Conservation (phyloP, 1,284 basidiomycete species). For the Cutaneotrichosporon sp. region DNA sequence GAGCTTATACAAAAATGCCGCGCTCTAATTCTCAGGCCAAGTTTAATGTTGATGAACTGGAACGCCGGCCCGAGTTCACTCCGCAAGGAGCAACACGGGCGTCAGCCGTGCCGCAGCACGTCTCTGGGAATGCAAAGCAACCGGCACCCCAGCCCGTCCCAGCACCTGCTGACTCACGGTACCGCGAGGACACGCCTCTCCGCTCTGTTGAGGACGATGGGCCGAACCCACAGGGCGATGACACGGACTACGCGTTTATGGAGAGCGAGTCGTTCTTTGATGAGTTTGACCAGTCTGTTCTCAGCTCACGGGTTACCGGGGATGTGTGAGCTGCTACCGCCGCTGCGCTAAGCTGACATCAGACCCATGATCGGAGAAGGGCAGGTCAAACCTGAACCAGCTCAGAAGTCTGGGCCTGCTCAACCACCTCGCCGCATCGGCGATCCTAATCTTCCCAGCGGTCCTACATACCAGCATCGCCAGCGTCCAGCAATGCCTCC, state of each 20-base stretch:
- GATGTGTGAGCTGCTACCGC: slow-evolving; percentile 12
- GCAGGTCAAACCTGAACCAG: neutral
- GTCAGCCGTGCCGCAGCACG: slow-evolving; percentile 21
- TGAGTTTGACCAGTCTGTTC: slow-evolving; percentile 20
- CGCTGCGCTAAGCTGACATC: neutral
- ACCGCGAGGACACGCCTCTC: slow-evolving; percentile 21
- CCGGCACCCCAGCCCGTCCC: slow-evolving; percentile 4
- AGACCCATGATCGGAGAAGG: slow-evolving; percentile 8
- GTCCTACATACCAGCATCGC: slow-evolving; percentile 36
- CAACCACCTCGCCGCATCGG: neutral
- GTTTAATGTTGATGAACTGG: slow-evolving; percentile 65
- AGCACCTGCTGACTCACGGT: neutral
- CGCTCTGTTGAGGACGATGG: slow-evolving; percentile 23
- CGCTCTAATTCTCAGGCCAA: slow-evolving; percentile 60
- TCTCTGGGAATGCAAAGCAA: slow-evolving; percentile 11
- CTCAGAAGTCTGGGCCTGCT: neutral
- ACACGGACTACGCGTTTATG: slow-evolving; percentile 25
- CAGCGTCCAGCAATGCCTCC: slow-evolving; percentile 33
- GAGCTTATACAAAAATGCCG: slow-evolving; percentile 39
- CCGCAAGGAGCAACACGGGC: slow-evolving; percentile 21
- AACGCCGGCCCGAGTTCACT: slow-evolving; percentile 72
- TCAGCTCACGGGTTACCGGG: neutral
- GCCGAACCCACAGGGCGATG: slow-evolving; percentile 17
- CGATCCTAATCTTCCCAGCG: no score
- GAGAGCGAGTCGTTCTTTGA: slow-evolving; percentile 32